A percentile compares a stretch with the other conserved stretches of the same genome.
Conservation (phyloP, 192 early-diverging fungal genomes). For the Spizellomyces sp. region DNA sequence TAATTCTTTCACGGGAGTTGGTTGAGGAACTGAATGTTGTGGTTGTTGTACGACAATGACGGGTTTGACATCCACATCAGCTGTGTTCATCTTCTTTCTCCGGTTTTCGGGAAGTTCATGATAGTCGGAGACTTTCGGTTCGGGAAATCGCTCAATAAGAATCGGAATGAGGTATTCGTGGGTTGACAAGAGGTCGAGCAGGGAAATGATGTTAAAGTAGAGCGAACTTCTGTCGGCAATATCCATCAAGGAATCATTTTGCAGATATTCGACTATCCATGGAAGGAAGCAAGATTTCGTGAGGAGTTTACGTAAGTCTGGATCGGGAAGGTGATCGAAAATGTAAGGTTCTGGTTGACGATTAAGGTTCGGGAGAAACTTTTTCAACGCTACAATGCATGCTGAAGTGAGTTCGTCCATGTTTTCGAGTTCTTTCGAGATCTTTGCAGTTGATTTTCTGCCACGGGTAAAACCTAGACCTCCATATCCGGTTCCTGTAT, state of each 20-base stretch:
- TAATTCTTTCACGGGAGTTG: neutral
- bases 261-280: neutral
- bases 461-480: neutral
- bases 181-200: neutral
- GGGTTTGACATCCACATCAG: too few species aligned
- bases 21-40: neutral
- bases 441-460: neutral
- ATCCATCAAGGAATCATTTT: slow-evolving; percentile 18
- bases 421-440: neutral
- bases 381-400: neutral
- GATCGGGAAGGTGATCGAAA: slow-evolving; percentile 4
- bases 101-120: neutral
- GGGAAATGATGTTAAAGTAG: neutral
- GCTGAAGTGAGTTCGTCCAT: neutral
- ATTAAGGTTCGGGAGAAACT: neutral
- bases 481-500: neutral
- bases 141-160: neutral
- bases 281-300: slow-evolving; percentile 6
- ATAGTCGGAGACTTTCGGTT: neutral
- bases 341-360: slow-evolving; percentile 13
- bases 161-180: slow-evolving; percentile 3
- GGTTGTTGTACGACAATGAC: too few species aligned
- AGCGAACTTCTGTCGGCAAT: neutral
- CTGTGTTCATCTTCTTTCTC: neutral
- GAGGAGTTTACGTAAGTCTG: neutral